A percentile compares a stretch with the other conserved stretches of the same genome.
These are phyloP conservation scores for Diaporthe amygdali DNA, from an alignment of 2,329 filamentous ascomycete species.

Conservation along the genomic window DNA sequence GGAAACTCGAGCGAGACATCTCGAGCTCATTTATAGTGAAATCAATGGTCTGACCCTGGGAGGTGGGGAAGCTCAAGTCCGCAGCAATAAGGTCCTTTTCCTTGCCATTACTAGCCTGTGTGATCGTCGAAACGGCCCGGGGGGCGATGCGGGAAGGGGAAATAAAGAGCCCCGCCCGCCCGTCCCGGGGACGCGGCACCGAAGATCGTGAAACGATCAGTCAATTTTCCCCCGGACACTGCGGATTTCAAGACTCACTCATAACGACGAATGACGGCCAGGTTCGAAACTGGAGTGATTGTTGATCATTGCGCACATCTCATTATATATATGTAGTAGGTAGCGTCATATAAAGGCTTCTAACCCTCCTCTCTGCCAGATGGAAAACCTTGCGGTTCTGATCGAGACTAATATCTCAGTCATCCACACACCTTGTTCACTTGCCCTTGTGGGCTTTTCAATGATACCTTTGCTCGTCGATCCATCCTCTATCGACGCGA, in stretches of 20 bases:
- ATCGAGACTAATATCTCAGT: not conserved
- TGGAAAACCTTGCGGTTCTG: not conserved
- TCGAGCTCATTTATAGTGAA: not conserved
- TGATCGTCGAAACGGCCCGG: conserved; percentile 3
- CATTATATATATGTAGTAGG: not conserved
- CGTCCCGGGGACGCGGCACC: not conserved
- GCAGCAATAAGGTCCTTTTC: not conserved
- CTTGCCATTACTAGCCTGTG: not conserved
- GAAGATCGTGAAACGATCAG: conserved; percentile 12
- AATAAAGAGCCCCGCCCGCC: not conserved
- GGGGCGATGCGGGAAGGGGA: not conserved
- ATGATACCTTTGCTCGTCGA: conserved; percentile 1
- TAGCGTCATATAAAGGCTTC: not conserved
- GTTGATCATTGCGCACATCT: not conserved
- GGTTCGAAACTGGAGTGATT: not conserved
- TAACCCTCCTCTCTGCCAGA: not conserved
- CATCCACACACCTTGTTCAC: not conserved
- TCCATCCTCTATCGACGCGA: not conserved
- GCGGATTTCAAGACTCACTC: not conserved
- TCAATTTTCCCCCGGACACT: not conserved
- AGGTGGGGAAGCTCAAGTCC: not conserved
- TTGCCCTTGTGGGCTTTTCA: not conserved
- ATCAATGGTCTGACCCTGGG: not conserved
- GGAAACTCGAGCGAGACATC: not conserved
- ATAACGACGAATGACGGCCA: not conserved